Conservation (phyloP, 768 basidiomycete species). For the Boletus sp. region DNA sequence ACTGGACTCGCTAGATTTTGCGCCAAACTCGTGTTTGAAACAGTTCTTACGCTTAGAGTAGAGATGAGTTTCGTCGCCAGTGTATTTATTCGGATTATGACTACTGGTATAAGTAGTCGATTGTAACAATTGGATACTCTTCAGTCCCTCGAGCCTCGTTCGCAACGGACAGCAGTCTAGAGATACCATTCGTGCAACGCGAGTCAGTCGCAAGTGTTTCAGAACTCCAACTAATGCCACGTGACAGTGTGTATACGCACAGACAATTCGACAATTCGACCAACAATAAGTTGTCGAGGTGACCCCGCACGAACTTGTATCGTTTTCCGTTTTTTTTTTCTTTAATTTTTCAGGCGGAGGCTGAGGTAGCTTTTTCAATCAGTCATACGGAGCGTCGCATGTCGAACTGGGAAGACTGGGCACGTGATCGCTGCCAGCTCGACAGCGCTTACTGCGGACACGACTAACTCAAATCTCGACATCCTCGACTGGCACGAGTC, state of each 20-base stretch:
- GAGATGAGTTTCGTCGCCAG: neutral
- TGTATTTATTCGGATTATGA: neutral
- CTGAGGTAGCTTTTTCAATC: neutral
- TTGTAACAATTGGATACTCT: too few species aligned
- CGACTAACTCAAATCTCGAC: neutral
- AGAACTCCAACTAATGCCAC: too few species aligned
- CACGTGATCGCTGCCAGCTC: neutral
- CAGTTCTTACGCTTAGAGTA: constrained; percentile 30
- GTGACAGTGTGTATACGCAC: too few species aligned
- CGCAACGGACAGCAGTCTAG: neutral
- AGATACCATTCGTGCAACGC: too few species aligned
- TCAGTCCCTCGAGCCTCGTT: neutral
- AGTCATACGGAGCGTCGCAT: too few species aligned
- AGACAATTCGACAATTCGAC: too few species aligned
- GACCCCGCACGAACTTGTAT: too few species aligned
- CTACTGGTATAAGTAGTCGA: neutral
- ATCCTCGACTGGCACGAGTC: neutral
- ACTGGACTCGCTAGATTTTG: constrained; percentile 16
- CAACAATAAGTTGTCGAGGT: too few species aligned
- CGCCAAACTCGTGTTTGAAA: constrained; percentile 28
- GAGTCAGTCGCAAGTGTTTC: too few species aligned
- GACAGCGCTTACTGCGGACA: neutral
- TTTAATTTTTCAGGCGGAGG: neutral
- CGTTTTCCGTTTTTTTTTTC: too few species aligned
- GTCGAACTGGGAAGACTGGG: neutral